These are phyloP conservation scores for Rhizopus stolonifer DNA, from an alignment of 371 early-diverging fungal genomes.

Conservation along the genomic window DNA sequence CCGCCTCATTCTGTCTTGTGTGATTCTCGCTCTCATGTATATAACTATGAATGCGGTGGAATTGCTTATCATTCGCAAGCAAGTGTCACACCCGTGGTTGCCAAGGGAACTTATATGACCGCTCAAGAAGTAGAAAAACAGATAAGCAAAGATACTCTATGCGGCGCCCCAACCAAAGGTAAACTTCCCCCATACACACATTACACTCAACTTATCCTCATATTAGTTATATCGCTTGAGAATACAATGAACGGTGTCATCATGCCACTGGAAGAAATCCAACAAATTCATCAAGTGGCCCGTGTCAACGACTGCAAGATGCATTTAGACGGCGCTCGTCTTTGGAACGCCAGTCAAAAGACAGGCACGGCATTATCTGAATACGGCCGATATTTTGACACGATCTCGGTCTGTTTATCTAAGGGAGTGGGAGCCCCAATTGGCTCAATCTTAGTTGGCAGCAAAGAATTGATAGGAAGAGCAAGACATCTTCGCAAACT, in stretches of 20 bases:
- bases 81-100: slow-evolving; percentile 62
- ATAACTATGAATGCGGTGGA: slow-evolving; percentile 81
- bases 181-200: neutral
- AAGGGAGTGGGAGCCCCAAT: slow-evolving; percentile 91
- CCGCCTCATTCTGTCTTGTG: slow-evolving; percentile 82
- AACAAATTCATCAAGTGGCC: slow-evolving; percentile 61
- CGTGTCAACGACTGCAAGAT: slow-evolving; percentile 53
- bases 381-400: slow-evolving; percentile 76
- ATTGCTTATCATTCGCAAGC: slow-evolving; percentile 81
- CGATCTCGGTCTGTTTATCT: slow-evolving; percentile 84
- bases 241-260: slow-evolving; percentile 86
- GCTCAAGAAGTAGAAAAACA: slow-evolving; percentile 59
- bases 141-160: slow-evolving; percentile 28
- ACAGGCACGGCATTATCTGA: slow-evolving; percentile 66
- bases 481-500: slow-evolving; percentile 85
- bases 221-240: slow-evolving; percentile 73
- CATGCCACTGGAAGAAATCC: slow-evolving; percentile 75
- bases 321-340: slow-evolving; percentile 89
- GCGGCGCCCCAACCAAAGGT: slow-evolving; percentile 70
- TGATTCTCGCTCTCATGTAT: slow-evolving; percentile 80
- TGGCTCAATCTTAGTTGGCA: slow-evolving; percentile 80
- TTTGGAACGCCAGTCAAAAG: slow-evolving; percentile 86
- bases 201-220: neutral
- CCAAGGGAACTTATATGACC: slow-evolving; percentile 68
- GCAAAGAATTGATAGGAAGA: slow-evolving; percentile 58